Evolutionary conservation across 129 eudicot genomes (phyloP).

Genomic region (Flaveria robusta): DNA sequence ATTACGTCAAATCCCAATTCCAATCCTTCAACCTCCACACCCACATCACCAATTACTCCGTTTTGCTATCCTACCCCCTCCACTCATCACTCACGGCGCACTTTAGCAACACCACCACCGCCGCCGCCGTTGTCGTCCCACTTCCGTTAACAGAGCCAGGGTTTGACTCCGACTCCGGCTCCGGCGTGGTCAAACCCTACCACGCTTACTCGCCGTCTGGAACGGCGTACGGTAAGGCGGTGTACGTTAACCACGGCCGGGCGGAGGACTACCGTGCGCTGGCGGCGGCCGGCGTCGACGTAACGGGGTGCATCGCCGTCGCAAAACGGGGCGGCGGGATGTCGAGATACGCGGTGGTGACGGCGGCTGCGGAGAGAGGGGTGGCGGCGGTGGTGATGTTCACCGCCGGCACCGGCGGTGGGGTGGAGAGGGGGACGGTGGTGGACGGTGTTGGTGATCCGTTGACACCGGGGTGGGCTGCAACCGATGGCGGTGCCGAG

Average conservation of each 20-base stretch:
- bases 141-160: constrained; percentile 48
- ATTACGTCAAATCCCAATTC: constrained; percentile 58
- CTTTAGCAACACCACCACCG: constrained; percentile 39
- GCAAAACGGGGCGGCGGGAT: constrained; percentile 67
- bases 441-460: constrained; percentile 89
- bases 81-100: constrained; percentile 58
- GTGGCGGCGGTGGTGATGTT: constrained; percentile 78
- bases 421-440: constrained; percentile 94
- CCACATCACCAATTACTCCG: constrained; percentile 45
- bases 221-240: constrained; percentile 55
- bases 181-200: constrained; percentile 56
- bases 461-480: constrained; percentile 80
- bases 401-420: constrained; percentile 53
- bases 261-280: constrained; percentile 65
- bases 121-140: not conserved
- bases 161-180: not conserved
- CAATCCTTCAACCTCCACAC: constrained; percentile 43
- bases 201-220: constrained; percentile 96
- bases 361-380: constrained; percentile 72
- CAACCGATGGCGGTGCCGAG: constrained; percentile 45
- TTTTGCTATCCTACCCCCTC: constrained; percentile 66
- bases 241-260: constrained; percentile 65
- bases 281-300: constrained; percentile 49
- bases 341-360: constrained; percentile 63
- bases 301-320: constrained; percentile 65